Evolutionary conservation across 2,329 filamentous ascomycete genomes (phyloP).

Genomic region (Macrophomina phaseolina): DNA sequence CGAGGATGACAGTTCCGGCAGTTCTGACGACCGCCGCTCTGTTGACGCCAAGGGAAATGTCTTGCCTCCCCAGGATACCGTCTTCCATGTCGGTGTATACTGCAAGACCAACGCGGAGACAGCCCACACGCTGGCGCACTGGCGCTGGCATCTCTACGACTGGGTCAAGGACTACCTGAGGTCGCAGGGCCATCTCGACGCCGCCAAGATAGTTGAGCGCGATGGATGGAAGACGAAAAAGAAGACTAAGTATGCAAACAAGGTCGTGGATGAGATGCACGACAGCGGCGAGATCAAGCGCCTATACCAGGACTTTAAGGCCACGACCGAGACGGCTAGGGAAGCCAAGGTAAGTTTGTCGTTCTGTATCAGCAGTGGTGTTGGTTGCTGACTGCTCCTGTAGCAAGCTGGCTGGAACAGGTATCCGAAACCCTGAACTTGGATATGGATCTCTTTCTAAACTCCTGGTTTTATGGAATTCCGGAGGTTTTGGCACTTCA

Average conservation of each 20-base stretch:
- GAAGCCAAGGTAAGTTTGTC: slow-evolving; percentile 37
- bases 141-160: slow-evolving; percentile 75
- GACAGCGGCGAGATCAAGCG: slow-evolving; percentile 62
- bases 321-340: slow-evolving; percentile 64
- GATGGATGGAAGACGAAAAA: slow-evolving; percentile 66
- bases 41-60: slow-evolving; percentile 56
- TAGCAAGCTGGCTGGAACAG: slow-evolving; percentile 22
- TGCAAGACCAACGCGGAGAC: slow-evolving; percentile 71
- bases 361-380: no score
- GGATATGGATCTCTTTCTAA: no score
- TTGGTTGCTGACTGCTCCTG: background rate
- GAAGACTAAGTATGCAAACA: slow-evolving; percentile 64
- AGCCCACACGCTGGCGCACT: slow-evolving; percentile 75
- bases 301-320: slow-evolving; percentile 70
- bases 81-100: slow-evolving; percentile 60
- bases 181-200: slow-evolving; percentile 61
- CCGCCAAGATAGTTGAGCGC: slow-evolving; percentile 64
- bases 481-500: no score
- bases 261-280: slow-evolving; percentile 70
- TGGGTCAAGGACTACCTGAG: slow-evolving; percentile 70
- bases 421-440: background rate
- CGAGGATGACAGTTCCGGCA: slow-evolving; percentile 39
- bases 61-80: slow-evolving; percentile 51
- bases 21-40: slow-evolving; percentile 45
- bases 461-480: background rate